Conservation (phyloP, 1,284 basidiomycete genomes). For the Golubevia pallescens region DNA sequence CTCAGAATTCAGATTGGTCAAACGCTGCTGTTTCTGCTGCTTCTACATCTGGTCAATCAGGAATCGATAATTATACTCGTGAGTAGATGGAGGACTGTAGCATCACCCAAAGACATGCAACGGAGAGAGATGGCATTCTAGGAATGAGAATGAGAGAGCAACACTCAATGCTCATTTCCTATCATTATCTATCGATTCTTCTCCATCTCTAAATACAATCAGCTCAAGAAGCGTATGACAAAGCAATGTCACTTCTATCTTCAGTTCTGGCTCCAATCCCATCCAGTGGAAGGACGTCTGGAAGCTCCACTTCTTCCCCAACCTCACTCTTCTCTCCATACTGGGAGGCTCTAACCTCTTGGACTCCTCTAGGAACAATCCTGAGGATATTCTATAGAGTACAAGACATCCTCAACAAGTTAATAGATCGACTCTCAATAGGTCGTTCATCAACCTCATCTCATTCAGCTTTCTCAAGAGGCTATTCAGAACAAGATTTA, state of each 20-base stretch:
- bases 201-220: too few relatives aligned
- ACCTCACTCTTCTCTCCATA: neutral
- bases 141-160: too few relatives aligned
- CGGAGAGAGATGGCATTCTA: neutral
- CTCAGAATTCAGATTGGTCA: neutral
- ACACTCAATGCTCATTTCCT: too few relatives aligned
- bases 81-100: neutral
- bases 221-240: slow-evolving; percentile 27
- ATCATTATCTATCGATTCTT: too few relatives aligned
- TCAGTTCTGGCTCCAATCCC: slow-evolving; percentile 17
- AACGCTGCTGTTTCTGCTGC: too few relatives aligned
- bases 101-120: neutral
- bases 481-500: neutral
- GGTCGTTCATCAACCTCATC: neutral
- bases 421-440: neutral
- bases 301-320: neutral
- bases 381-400: neutral
- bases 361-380: slow-evolving; percentile 16
- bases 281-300: slow-evolving; percentile 1
- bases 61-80: neutral
- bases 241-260: slow-evolving; percentile 28
- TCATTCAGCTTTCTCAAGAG: neutral
- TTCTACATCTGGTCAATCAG: too few relatives aligned
- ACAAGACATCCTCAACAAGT: neutral
- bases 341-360: slow-evolving; percentile 10